Percentiles rank a stretch among this genome's conserved stretches.
phyloP scores from a whole-genome alignment of 225 moss, liverwort and hornwort species.

The Sphagnum contortum region DNA sequence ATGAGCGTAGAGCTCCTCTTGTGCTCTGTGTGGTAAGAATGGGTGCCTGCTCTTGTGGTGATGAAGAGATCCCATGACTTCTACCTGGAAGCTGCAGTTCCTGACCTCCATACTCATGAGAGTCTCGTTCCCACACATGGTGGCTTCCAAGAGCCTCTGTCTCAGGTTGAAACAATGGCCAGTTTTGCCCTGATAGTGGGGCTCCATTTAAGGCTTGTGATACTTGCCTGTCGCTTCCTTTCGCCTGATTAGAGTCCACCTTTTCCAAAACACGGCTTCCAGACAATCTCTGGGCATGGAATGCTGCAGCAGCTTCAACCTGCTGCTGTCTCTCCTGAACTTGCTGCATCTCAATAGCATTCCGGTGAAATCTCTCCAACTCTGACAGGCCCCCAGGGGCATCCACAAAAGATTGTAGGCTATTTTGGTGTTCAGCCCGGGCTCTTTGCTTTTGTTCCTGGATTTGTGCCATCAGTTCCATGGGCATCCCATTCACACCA shows the following conservation, averaged over 20 bases:
- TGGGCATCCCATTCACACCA: conserved; percentile 5
- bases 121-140: conserved; percentile 5
- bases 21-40: conserved; percentile 20
- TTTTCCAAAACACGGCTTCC: not conserved
- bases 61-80: not conserved
- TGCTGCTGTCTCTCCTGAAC: conserved; percentile 63
- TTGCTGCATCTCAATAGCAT: conserved; percentile 45
- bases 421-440: conserved; percentile 57
- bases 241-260: too few species aligned
- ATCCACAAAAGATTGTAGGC: conserved; percentile 42
- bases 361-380: conserved; percentile 40
- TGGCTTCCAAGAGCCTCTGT: conserved; percentile 15
- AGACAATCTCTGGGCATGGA: conserved; percentile 30
- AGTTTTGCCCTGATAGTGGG: too few species aligned
- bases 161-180: not conserved
- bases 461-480: conserved; percentile 62
- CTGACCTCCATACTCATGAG: conserved; percentile 5
- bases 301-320: conserved; percentile 53
- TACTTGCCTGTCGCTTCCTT: too few species aligned
- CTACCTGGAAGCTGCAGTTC: conserved; percentile 4
- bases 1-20: conserved; percentile 34
- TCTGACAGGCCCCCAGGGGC: conserved; percentile 23
- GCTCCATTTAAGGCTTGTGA: too few species aligned
- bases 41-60: conserved; percentile 18
- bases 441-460: conserved; percentile 74